Evolutionary conservation across 78 protist genomes (phyloP).

Genomic region (Dictyostelium intermedium): DNA sequence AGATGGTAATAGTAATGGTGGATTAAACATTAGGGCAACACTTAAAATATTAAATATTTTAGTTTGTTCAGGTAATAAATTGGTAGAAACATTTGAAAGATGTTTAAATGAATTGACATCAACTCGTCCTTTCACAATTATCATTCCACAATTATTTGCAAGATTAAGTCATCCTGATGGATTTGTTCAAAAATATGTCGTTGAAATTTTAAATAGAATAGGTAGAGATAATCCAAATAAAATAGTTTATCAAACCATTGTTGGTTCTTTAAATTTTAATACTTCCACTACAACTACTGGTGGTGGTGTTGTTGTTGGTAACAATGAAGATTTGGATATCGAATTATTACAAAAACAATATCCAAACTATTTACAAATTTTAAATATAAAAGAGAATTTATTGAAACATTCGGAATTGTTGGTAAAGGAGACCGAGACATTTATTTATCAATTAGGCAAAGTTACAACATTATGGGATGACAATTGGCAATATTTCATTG

Average conservation of each 20-base stretch:
- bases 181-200: conserved; percentile 17
- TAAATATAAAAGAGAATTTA: neutral
- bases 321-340: neutral
- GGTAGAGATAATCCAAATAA: conserved; percentile 47
- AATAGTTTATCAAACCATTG: conserved; percentile 65
- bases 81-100: neutral
- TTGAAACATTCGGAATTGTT: neutral
- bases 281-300: neutral
- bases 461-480: conserved; percentile 87
- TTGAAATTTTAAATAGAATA: conserved; percentile 48
- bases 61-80: conserved; percentile 1
- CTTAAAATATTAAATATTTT: conserved; percentile 29
- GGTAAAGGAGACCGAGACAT: conserved; percentile 39
- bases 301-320: neutral
- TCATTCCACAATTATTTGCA: conserved; percentile 80
- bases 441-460: conserved; percentile 54
- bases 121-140: conserved; percentile 20
- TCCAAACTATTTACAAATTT: conserved; percentile 33
- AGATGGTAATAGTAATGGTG: neutral
- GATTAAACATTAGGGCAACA: conserved; percentile 9
- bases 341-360: neutral
- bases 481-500: conserved; percentile 50
- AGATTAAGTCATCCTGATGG: conserved; percentile 20
- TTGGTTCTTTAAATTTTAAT: neutral
- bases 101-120: conserved; percentile 9